Base-by-base conservation (phyloP, 176 grass and related monocot species). In the Lolium perenne region DNA sequence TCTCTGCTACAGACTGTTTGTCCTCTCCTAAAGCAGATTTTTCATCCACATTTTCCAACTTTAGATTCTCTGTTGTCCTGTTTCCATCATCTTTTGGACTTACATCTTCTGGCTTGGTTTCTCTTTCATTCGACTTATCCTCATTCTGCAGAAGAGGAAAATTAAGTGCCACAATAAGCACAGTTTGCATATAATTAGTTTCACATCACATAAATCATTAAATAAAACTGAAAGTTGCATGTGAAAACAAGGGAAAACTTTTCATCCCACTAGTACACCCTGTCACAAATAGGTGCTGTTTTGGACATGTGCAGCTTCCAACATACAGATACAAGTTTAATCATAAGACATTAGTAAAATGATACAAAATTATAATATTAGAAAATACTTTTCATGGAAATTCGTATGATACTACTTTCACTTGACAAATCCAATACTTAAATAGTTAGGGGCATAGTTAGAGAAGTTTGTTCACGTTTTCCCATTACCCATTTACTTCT, bases 71-170 rank as follows among this genome's bases (percentile, higher is more conserved):
- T 50, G 38, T 60, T 84, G 76, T 71, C 74, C 72, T 87, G 40
- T 88, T 86, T 88, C 75, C 90, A 55, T 51, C 74, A 79, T 86
- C 89, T 80, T 84, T 82, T 70, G 57, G 18, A 10, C 23, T 68
- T 78, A 35, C 46, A 53, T 91, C 90, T 32, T 80, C 88, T 63
- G 71, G n/a, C 71, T 89, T 81, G 10, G 29, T 58, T 41, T 79
- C 88, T 80, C 7, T 71, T 48, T 76, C 74, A 5, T 85, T 84
- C 49, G 29, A 67, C 48, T 78, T 76, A 80, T 88, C 86, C 68
- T 67, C 81, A 58, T 88, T 88, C 95, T 97, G 82, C 69, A 80
- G 6, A 38, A 66, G 3, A 80, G 25, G 10, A 80, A 79, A 87
- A 83, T 80, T 45, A 64, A 77, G 50, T 79, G 22, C 15, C 57